Evolutionary conservation across 352 stramenopile genomes (phyloP).

Genomic region (Phytophthora podocarpi): DNA sequence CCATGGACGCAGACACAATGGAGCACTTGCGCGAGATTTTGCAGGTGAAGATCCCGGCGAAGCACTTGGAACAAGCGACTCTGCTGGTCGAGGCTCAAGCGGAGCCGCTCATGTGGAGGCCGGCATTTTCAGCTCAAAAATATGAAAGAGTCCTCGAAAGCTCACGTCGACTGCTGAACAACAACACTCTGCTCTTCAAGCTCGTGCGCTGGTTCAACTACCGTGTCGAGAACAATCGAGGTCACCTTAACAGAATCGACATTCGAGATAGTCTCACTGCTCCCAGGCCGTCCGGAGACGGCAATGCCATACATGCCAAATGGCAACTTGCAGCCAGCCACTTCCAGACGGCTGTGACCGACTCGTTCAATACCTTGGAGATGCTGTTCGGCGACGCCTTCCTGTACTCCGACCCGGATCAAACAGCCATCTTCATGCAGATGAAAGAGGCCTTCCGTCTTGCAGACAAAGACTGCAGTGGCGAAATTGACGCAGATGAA

Average conservation of each 20-base stretch:
- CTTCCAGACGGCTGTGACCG: slow-evolving; percentile 53
- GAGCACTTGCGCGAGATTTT: slow-evolving; percentile 53
- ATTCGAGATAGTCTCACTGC: slow-evolving; percentile 44
- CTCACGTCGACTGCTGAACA: slow-evolving; percentile 71
- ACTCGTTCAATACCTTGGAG: slow-evolving; percentile 71
- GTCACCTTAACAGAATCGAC: slow-evolving; percentile 47
- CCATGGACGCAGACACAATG: slow-evolving; percentile 53
- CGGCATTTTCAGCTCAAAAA: slow-evolving; percentile 66
- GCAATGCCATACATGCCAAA: slow-evolving; percentile 36
- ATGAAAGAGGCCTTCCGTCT: slow-evolving; percentile 85
- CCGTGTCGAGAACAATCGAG: slow-evolving; percentile 50
- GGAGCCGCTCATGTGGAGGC: slow-evolving; percentile 69
- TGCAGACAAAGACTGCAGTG: slow-evolving; percentile 74
- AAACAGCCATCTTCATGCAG: slow-evolving; percentile 84
- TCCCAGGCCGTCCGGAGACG: neutral
- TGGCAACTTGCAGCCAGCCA: slow-evolving; percentile 54
- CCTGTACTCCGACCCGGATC: slow-evolving; percentile 72
- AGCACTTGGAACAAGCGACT: slow-evolving; percentile 51
- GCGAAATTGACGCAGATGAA: slow-evolving; percentile 81
- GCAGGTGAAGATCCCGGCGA: slow-evolving; percentile 54
- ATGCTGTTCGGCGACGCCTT: slow-evolving; percentile 78
- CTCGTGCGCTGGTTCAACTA: slow-evolving; percentile 73
- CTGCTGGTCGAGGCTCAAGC: slow-evolving; percentile 59
- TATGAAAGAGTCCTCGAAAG: slow-evolving; percentile 68
- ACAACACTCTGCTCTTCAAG: slow-evolving; percentile 81